Percentiles rank a stretch among this genome's conserved stretches.
Conservation (phyloP, 73 alveolate genomes). For the Paramecium sonneborni region DNA sequence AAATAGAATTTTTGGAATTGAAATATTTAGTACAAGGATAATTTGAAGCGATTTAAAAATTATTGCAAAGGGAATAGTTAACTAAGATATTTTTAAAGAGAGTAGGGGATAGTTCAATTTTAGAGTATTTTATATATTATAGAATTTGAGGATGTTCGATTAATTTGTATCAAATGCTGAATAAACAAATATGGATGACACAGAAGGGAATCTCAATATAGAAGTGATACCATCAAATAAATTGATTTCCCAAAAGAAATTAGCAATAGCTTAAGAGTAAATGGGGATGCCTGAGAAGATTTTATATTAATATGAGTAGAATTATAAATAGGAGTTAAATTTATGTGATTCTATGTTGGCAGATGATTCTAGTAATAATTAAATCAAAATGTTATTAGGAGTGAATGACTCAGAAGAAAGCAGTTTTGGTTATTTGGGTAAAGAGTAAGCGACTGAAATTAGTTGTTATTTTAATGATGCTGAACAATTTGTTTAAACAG, state of each 20-base stretch:
- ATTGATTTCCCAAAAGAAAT: not conserved
- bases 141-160: constrained; percentile 16
- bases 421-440: constrained; percentile 51
- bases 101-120: constrained; percentile 38
- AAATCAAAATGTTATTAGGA: not conserved
- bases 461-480: constrained; percentile 34
- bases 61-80: constrained; percentile 39
- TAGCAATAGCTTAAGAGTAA: not conserved
- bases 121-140: not conserved
- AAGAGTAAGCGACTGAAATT: constrained; percentile 42
- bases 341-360: constrained; percentile 27
- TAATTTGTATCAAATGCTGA: constrained; percentile 37
- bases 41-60: constrained; percentile 48
- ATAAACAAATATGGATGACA: not conserved
- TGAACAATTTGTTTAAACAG: not conserved
- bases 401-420: constrained; percentile 56
- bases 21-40: not conserved
- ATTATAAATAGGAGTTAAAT: not conserved
- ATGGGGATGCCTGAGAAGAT: not conserved
- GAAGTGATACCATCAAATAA: not conserved
- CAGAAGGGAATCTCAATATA: constrained; percentile 14
- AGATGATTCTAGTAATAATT: constrained; percentile 49
- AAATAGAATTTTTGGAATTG: not conserved
- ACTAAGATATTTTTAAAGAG: constrained; percentile 27
- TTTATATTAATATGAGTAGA: not conserved